Evolutionary conservation across 805 yeast genomes (phyloP), one percentile per base, ranked within the genome.

Genomic region (Hanseniaspora taiwanica): DNA sequence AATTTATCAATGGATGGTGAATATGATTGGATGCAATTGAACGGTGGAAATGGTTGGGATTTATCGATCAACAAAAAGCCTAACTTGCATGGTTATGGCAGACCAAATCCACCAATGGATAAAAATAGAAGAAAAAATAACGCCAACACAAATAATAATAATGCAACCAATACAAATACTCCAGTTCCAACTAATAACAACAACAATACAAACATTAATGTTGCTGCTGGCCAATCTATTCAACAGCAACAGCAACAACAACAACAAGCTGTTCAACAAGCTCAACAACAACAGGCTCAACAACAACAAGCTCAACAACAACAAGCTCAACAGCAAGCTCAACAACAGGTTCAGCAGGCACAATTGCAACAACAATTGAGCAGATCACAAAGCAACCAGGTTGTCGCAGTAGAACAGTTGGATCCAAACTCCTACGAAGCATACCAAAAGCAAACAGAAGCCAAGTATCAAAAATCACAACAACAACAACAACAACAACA

Each of bases 21-120:
- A 54, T 91, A 86, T 62, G 98, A 91, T 66, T 91, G 98, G 98
- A 84, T 86, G 95, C 82, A 81, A 53, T 69, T 91, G 50, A 91
- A 91, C 58, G 84, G 82, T 42, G 97, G 97, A 44, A 78, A 79
- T 59, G 97, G 97, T 40, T 89, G 96, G 95, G 97, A 91, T 63
- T 73, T 83, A 23, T 67, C 81, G 16, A 75, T 81, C 46, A 86
- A 86, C 62, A 86, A 85, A 59, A 87, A 87, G 61, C 94, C 96
- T 40, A 87, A 87, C 55, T 65, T 87, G 47, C 96, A 87, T 60
- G 97, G 97, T 34, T 87, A 87, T 59, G 96, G 96, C 27, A 91
- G 86, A 59, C 95, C 96, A 46, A 81, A 78, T 51, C 96, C 95
- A 42, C 79, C 79, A 39, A 73, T 69, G 40, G 74, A 71, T 33